Evolutionary conservation across 2,329 filamentous ascomycete species (phyloP), one percentile per base, ranked within the genome.

Genomic region (Gliomastix tumulicola): DNA sequence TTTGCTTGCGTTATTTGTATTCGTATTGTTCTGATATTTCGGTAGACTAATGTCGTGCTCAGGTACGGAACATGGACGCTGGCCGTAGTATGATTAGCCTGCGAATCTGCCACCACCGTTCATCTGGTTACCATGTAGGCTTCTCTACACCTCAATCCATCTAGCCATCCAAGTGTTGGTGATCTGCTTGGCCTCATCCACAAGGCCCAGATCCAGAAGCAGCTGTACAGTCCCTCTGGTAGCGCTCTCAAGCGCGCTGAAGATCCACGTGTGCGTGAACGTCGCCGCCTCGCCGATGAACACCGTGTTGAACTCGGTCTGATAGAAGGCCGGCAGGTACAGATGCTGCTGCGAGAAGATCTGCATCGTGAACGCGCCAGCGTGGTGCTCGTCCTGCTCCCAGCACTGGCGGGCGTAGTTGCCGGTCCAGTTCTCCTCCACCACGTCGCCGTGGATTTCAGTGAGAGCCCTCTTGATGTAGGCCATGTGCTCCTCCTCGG

Each of bases 211-310:
- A 19, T 50, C 48, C 16, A 83, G 59, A 52, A 84, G 56, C 41
- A 84, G 45, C 56, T 86, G 79, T 5, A 77, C 68, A 0, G 76
- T 75, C 0, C 81, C 78, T 2, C 82, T 65, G 2, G 84, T 74
- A 0, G 77, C 80, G 10, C 74, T 81, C 50, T 86, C 81, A 5
- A 86, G 59, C 2, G 82, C 81, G 4, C 71, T 76, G 21, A 73
- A 71, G 34, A 84, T 81, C 80, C 79, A 85, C 2, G 79, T 79
- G 49, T 86, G 82, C 1, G 82, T 87, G 49, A 80, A 84, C 6
- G 71, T 75, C 0, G 81, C 84, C 49, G 84, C 80, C 53, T 86
- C 82, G 3, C 76, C 76, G 6, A 82, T 63, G 40, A 84, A 84
- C 20, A 85, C 75, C 16, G 80, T 78, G 59, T 71, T 76, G 43